These are phyloP conservation scores for Annulohypoxylon moriforme DNA, from an alignment of 495 filamentous ascomycete species.

Conservation along the genomic window DNA sequence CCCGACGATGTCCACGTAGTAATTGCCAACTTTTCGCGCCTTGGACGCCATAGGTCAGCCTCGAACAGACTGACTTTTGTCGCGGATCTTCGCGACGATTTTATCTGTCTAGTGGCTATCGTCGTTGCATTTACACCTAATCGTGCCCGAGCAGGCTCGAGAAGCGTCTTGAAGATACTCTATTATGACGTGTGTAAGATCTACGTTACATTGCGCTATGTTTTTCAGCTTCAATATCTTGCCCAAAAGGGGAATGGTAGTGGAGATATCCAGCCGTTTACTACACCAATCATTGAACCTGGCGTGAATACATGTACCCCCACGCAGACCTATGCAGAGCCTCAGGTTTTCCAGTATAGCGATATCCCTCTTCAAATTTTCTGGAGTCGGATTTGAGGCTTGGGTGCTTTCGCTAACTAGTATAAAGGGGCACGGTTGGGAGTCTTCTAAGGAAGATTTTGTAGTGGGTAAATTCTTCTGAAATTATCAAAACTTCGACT, in stretches of 20 bases:
- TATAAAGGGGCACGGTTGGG: slow-evolving; percentile 7
- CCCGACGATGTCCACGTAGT: slow-evolving; percentile 33
- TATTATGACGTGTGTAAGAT: slow-evolving; percentile 3
- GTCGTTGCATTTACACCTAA: neutral
- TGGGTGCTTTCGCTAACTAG: neutral
- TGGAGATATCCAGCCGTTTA: slow-evolving; percentile 10
- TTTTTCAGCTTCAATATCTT: slow-evolving; percentile 31
- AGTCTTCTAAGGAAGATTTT: neutral
- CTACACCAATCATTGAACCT: slow-evolving; percentile 18
- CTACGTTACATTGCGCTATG: slow-evolving; percentile 15
- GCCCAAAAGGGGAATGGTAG: slow-evolving; percentile 15
- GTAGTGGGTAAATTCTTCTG: neutral
- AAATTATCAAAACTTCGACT: neutral
- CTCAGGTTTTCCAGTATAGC: neutral
- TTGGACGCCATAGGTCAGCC: slow-evolving; percentile 7
- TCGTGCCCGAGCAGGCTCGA: slow-evolving; percentile 3
- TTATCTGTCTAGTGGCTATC: neutral
- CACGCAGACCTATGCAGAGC: neutral
- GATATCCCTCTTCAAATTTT: neutral
- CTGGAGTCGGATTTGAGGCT: slow-evolving; percentile 3
- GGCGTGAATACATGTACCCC: slow-evolving; percentile 25
- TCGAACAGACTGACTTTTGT: neutral
- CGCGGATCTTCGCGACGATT: neutral
- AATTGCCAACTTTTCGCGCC: slow-evolving; percentile 7
- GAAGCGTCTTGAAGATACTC: neutral